Evolutionary conservation across 2,329 filamentous ascomycete species (phyloP).

Genomic region (Pestalotiopsis sp.): DNA sequence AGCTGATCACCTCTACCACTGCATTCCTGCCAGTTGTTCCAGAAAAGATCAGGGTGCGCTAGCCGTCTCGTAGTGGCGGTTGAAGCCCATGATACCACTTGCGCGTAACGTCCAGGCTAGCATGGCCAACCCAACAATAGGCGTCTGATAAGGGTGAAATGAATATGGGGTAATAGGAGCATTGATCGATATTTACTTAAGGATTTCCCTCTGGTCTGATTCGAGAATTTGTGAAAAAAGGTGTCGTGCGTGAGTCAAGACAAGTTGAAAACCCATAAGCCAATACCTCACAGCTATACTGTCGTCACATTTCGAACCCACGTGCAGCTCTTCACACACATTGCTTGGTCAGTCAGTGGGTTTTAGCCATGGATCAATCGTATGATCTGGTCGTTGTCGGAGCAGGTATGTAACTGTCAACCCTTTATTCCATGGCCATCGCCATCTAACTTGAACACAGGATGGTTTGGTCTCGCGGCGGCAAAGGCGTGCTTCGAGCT

Average conservation of each 20-base stretch:
- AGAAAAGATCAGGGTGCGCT: not conserved
- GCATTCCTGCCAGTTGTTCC: not conserved
- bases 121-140: not conserved
- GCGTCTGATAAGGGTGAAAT: not conserved
- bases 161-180: not conserved
- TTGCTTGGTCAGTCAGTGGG: not conserved
- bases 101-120: not conserved
- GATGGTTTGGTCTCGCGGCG: slow-evolving; percentile 41
- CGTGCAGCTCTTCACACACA: not conserved
- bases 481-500: slow-evolving; percentile 51
- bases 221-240: not conserved
- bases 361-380: not conserved
- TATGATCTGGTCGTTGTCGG: slow-evolving; percentile 11
- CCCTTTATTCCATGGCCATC: not conserved
- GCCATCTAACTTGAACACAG: not conserved
- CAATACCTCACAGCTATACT: not conserved
- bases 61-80: not conserved
- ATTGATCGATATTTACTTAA: not conserved
- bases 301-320: not conserved
- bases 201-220: not conserved
- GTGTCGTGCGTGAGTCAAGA: not conserved
- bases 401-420: slow-evolving; percentile 1
- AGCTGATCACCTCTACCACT: not conserved
- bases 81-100: not conserved
- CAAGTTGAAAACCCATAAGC: not conserved